Conservation (phyloP, 768 basidiomycete genomes). For the Kwoniella newhampshirensis region DNA sequence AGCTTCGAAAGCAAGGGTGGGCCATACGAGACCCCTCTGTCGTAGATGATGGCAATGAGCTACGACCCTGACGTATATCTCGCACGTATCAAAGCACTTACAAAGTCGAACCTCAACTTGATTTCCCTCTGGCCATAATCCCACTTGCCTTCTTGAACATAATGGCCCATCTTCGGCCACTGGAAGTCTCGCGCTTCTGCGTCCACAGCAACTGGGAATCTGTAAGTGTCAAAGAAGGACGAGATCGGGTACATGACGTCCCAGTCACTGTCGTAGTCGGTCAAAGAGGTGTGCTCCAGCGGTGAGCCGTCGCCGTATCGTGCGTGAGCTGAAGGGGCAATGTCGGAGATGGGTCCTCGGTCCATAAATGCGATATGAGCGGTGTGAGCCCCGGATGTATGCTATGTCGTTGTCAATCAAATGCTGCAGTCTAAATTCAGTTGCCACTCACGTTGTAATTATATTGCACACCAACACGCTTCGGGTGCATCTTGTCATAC, state of each 20-base stretch:
- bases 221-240: slow-evolving; percentile 81
- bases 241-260: slow-evolving; percentile 58
- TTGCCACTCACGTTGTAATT: slow-evolving; percentile 73
- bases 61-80: too few relatives aligned
- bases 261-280: slow-evolving; percentile 83
- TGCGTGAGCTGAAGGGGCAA: slow-evolving; percentile 65
- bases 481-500: slow-evolving; percentile 84
- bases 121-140: slow-evolving; percentile 57
- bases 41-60: background rate
- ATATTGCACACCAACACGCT: slow-evolving; percentile 77
- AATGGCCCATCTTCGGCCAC: slow-evolving; percentile 64
- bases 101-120: slow-evolving; percentile 39
- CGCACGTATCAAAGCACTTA: slow-evolving; percentile 23
- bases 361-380: slow-evolving; percentile 82
- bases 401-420: slow-evolving; percentile 55
- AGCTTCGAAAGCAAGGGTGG: slow-evolving; percentile 85
- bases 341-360: slow-evolving; percentile 68
- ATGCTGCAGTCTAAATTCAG: too few relatives aligned
- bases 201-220: slow-evolving; percentile 58
- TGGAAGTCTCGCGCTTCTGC: slow-evolving; percentile 55
- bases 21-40: slow-evolving; percentile 33
- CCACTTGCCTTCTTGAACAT: slow-evolving; percentile 56
- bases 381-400: slow-evolving; percentile 69
- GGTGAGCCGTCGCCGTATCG: slow-evolving; percentile 59
- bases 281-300: slow-evolving; percentile 62